Conservation (phyloP, 306 rosid species). For the Acacia crassicarpa region DNA sequence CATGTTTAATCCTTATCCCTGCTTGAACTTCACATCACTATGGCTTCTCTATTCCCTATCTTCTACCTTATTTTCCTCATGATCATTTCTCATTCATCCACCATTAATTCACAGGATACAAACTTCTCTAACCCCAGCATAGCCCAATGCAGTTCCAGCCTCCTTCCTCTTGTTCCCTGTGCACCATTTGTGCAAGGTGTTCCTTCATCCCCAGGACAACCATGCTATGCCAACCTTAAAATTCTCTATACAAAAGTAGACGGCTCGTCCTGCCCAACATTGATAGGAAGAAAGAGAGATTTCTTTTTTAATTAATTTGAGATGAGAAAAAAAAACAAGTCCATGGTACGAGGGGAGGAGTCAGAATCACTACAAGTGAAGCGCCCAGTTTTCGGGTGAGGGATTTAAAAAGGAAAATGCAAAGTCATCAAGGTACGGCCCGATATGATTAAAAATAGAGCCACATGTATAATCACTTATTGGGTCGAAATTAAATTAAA, state of each 20-base stretch:
- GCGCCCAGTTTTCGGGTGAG: too few species aligned
- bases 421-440: too few species aligned
- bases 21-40: neutral
- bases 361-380: too few species aligned
- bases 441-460: too few species aligned
- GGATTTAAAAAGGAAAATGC: too few species aligned
- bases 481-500: too few species aligned
- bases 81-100: slow-evolving; percentile 28
- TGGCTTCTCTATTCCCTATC: slow-evolving; percentile 38
- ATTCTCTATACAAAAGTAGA: slow-evolving; percentile 43
- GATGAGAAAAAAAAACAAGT: too few species aligned
- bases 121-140: slow-evolving; percentile 46
- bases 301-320: too few species aligned
- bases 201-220: slow-evolving; percentile 34
- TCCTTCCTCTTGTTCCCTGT: slow-evolving; percentile 66
- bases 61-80: slow-evolving; percentile 28
- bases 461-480: too few species aligned
- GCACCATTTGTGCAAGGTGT: slow-evolving; percentile 73
- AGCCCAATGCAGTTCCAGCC: slow-evolving; percentile 54
- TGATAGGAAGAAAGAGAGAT: too few species aligned
- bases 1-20: slow-evolving; percentile 1
- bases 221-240: slow-evolving; percentile 67
- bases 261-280: too few species aligned
- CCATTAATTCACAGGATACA: slow-evolving; percentile 46
- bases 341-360: too few species aligned